Evolutionary conservation across 768 basidiomycete species (phyloP).

Genomic region (Lactarius sp.): DNA sequence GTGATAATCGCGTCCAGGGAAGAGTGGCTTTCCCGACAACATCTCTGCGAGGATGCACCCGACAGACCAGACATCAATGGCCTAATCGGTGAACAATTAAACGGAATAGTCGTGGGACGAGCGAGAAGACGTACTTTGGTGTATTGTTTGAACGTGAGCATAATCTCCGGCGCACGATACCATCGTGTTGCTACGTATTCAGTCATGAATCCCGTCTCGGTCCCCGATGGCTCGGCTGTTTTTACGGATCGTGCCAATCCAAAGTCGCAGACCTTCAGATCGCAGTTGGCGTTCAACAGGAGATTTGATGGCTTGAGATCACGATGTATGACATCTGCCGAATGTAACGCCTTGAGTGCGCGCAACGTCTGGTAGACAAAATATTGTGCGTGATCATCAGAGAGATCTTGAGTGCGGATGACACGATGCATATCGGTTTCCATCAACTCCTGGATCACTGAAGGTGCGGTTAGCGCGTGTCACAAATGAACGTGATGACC

Average conservation of each 20-base stretch:
- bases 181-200: constrained; percentile 98
- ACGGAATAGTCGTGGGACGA: constrained; percentile 32
- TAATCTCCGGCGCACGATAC: constrained; percentile 99
- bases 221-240: constrained; percentile 80
- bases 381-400: constrained; percentile 93
- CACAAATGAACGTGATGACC: constrained; percentile 22
- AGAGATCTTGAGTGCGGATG: constrained; percentile 90
- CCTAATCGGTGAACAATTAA: constrained; percentile 40
- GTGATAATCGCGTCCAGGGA: constrained; percentile 95
- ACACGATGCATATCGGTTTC: constrained; percentile 97
- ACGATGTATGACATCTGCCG: constrained; percentile 92
- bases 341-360: constrained; percentile 93
- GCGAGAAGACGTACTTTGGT: constrained; percentile 62
- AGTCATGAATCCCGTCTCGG: constrained; percentile 88
- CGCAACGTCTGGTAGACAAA: constrained; percentile 93
- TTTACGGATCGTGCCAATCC: constrained; percentile 88
- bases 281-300: constrained; percentile 95
- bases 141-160: constrained; percentile 99
- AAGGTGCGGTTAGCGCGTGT: constrained; percentile 11
- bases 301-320: constrained; percentile 98
- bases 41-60: constrained; percentile 93
- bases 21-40: constrained; percentile 94
- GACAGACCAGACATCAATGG: constrained; percentile 87
- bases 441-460: constrained; percentile 90
- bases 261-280: constrained; percentile 94